A percentile compares a stretch with the other conserved stretches of the same genome.
These are phyloP conservation scores for Canna indica DNA, from an alignment of 176 grass and related monocot species.

Conservation along the genomic window DNA sequence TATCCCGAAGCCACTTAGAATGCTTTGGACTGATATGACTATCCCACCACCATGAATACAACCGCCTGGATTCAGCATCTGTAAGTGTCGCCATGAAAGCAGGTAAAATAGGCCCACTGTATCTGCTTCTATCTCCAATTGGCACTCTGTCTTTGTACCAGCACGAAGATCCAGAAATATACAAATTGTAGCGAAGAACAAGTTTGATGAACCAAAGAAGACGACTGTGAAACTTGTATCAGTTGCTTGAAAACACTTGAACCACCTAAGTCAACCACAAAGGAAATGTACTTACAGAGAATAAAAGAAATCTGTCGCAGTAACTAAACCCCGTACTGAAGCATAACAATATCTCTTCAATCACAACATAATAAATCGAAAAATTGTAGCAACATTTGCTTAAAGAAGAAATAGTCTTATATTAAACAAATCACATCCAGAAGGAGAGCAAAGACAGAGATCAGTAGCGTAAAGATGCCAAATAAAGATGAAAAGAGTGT, in stretches of 20 bases:
- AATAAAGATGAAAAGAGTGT: background rate
- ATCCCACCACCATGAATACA: conserved; percentile 21
- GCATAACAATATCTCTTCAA: background rate
- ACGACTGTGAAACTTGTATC: background rate
- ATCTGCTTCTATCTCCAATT: background rate
- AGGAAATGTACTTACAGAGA: background rate
- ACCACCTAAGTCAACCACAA: background rate
- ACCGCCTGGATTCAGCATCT: conserved; percentile 1
- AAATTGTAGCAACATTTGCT: background rate
- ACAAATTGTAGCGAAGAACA: background rate
- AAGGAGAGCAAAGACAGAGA: background rate
- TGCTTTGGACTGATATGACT: conserved; percentile 15
- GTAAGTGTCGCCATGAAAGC: background rate
- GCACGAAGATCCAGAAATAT: background rate
- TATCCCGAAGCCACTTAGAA: conserved; percentile 17
- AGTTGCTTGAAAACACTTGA: background rate
- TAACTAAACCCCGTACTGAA: background rate
- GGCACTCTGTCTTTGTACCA: background rate
- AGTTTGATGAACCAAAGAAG: background rate
- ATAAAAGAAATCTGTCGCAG: background rate
- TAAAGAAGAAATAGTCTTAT: background rate
- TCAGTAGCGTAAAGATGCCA: background rate
- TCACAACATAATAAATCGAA: background rate
- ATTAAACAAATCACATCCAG: background rate
- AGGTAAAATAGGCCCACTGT: background rate